A percentile compares a stretch with the other conserved stretches of the same genome.
Conservation (phyloP, 2,329 filamentous ascomycete species). For the Chaetoscypha palmicola region DNA sequence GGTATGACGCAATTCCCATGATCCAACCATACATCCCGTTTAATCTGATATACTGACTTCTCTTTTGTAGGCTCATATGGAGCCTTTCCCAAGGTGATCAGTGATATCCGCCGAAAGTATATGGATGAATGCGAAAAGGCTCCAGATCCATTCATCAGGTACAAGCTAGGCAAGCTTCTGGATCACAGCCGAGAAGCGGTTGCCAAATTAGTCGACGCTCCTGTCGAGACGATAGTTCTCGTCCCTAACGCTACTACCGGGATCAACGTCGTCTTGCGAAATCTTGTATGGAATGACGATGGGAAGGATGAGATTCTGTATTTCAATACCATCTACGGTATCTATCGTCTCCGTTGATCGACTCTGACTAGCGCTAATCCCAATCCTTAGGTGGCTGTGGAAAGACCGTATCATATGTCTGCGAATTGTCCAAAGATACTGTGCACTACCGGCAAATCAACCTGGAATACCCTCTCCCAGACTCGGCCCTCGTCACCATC, state of each 20-base stretch:
- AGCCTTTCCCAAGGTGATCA: slow-evolving; percentile 59
- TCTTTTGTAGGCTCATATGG: slow-evolving; percentile 62
- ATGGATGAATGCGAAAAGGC: slow-evolving; percentile 59
- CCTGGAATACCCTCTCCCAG: slow-evolving; percentile 62
- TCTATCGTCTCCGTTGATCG: too few relatives aligned
- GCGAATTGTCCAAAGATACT: slow-evolving; percentile 50
- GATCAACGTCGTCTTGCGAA: slow-evolving; percentile 73
- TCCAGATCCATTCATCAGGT: slow-evolving; percentile 72
- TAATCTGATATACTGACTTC: background rate
- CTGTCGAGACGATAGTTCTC: slow-evolving; percentile 62
- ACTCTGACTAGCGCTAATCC: too few relatives aligned
- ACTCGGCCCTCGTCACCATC: slow-evolving; percentile 54
- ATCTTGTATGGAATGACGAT: slow-evolving; percentile 57
- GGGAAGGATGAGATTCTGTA: slow-evolving; percentile 64
- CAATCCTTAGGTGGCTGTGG: slow-evolving; percentile 51
- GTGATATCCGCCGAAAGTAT: slow-evolving; percentile 51
- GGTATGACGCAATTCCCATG: slow-evolving; percentile 22
- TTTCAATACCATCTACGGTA: slow-evolving; percentile 66
- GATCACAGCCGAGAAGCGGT: slow-evolving; percentile 58
- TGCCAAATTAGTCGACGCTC: slow-evolving; percentile 59
- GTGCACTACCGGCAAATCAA: slow-evolving; percentile 47
- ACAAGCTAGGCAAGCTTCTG: slow-evolving; percentile 54
- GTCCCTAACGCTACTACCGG: slow-evolving; percentile 75
- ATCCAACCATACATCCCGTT: background rate
- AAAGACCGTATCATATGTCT: slow-evolving; percentile 63